Conservation (phyloP, 1,284 basidiomycete species). For the Puccinia novopanici region DNA sequence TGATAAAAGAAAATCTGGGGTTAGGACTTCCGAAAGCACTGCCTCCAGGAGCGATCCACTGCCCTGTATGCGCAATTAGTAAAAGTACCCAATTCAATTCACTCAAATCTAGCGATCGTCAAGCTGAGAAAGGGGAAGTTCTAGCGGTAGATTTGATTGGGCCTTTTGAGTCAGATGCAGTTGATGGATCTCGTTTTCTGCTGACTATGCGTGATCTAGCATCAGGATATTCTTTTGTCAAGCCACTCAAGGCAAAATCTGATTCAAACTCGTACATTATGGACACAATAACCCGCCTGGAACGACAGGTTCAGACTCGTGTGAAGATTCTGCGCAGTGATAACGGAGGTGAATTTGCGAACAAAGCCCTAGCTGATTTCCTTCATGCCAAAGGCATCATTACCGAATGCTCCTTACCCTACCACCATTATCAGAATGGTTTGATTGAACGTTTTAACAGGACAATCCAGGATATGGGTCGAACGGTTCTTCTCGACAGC, state of each 20-base stretch:
- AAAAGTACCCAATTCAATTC: too few relatives aligned
- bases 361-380: not conserved
- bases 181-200: too few relatives aligned
- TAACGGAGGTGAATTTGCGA: too few relatives aligned
- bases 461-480: not conserved
- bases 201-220: too few relatives aligned
- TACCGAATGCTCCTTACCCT: not conserved
- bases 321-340: conserved; percentile 30
- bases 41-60: not conserved
- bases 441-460: too few relatives aligned
- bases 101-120: not conserved
- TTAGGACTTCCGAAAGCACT: not conserved
- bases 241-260: too few relatives aligned
- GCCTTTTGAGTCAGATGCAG: too few relatives aligned
- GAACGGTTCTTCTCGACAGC: not conserved
- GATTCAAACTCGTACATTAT: not conserved
- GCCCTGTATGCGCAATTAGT: not conserved
- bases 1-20: too few relatives aligned
- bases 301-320: not conserved
- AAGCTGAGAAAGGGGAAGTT: not conserved
- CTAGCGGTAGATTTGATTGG: conserved; percentile 5
- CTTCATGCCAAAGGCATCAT: not conserved
- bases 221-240: too few relatives aligned
- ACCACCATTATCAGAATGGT: conserved; percentile 51
- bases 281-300: not conserved